These are phyloP conservation scores for Phaeosphaeria sp. DNA, from an alignment of 2,329 filamentous ascomycete species.

Conservation along the genomic window DNA sequence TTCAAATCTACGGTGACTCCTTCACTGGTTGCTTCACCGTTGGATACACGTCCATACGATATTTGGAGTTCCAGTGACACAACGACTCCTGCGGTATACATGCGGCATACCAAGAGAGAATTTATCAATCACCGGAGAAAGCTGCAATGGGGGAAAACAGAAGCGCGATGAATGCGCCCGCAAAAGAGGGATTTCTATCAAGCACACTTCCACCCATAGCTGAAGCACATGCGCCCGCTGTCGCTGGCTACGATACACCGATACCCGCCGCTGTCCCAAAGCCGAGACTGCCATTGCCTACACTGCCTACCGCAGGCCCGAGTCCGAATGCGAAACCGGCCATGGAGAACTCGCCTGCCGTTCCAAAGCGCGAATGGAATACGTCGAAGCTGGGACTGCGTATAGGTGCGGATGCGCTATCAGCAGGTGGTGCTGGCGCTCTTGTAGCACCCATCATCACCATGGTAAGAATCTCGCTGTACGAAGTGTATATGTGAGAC, in stretches of 20 bases:
- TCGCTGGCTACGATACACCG: background rate
- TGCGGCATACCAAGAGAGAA: constrained; percentile 37
- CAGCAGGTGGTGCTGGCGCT: constrained; percentile 74
- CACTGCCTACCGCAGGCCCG: constrained; percentile 1
- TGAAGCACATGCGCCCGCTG: constrained; percentile 5
- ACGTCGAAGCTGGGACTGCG: constrained; percentile 73
- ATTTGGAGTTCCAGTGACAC: background rate
- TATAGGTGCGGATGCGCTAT: constrained; percentile 70
- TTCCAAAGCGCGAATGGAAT: constrained; percentile 65
- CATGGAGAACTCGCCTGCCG: constrained; percentile 1
- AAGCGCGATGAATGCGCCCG: constrained; percentile 8
- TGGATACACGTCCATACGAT: background rate
- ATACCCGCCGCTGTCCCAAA: constrained; percentile 6
- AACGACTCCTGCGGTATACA: constrained; percentile 21
- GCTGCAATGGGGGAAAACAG: constrained; percentile 39
- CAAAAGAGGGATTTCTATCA: background rate
- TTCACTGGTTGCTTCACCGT: background rate
- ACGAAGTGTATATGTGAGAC: too few species aligned
- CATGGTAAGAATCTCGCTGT: too few species aligned
- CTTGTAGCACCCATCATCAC: constrained; percentile 85
- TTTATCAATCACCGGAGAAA: constrained; percentile 36
- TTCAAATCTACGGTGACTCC: background rate
- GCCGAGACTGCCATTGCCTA: constrained; percentile 10
- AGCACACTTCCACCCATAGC: background rate
- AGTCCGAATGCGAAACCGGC: background rate